Percentiles rank a stretch among this genome's conserved stretches.
phyloP scores from a whole-genome alignment of 2,329 filamentous ascomycete species.

The Colletotrichum sublineola region DNA sequence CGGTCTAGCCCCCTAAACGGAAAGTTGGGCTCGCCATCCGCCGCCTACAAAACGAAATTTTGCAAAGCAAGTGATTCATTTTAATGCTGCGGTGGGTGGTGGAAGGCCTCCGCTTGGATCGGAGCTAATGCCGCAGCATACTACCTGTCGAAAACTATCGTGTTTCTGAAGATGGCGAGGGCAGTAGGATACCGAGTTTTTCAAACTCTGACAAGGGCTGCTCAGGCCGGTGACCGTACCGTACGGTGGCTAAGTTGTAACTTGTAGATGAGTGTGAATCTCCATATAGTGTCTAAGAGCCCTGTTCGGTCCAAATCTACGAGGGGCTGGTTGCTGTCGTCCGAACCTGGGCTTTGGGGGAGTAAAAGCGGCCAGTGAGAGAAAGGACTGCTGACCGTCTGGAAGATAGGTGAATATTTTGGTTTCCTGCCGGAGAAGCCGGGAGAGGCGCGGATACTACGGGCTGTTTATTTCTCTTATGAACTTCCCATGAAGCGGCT shows the following conservation, averaged over 20 bases:
- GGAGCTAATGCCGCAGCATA: slow-evolving; percentile 1
- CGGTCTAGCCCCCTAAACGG: not conserved
- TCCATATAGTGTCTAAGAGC: not conserved
- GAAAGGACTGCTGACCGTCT: not conserved
- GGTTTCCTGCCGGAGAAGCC: slow-evolving; percentile 12
- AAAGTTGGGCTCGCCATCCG: not conserved
- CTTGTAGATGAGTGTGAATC: not conserved
- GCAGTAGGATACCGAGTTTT: not conserved
- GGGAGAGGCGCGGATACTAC: slow-evolving; percentile 1
- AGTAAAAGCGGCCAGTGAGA: slow-evolving; percentile 26
- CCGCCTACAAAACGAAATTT: not conserved
- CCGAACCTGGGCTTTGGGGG: slow-evolving; percentile 5
- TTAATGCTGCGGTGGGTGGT: not conserved
- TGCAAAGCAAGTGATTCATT: slow-evolving; percentile 12
- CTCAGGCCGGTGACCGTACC: too few species aligned
- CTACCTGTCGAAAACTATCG: not conserved
- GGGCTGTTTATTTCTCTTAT: slow-evolving; percentile 3
- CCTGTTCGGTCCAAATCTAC: slow-evolving; percentile 3
- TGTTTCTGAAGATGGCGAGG: not conserved
- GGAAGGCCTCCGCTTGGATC: not conserved
- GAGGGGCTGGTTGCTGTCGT: slow-evolving; percentile 10
- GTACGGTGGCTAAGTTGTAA: not conserved
- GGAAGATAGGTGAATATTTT: not conserved
- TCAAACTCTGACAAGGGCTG: not conserved
- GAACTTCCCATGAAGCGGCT: slow-evolving; percentile 1